phyloP scores from a whole-genome alignment of 2,329 filamentous ascomycete species.

The Pyrenochaeta sp. region DNA sequence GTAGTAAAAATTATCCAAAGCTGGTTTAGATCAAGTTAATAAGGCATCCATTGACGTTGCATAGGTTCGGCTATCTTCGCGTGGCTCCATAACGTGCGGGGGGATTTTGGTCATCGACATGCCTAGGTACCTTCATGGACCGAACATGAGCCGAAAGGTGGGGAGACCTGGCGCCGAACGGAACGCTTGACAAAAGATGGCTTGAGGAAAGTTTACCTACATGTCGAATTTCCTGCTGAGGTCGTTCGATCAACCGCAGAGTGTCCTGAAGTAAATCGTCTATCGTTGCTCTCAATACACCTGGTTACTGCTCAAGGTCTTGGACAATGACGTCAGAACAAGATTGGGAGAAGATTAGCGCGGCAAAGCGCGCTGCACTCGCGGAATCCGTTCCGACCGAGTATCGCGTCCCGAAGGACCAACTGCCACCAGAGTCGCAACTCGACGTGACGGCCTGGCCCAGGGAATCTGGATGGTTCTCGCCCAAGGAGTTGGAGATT shows the following conservation, averaged over 20 bases:
- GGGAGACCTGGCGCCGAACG: constrained; percentile 20
- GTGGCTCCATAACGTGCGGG: constrained; percentile 17
- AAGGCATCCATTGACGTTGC: neutral
- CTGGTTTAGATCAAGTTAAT: neutral
- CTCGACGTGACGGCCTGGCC: constrained; percentile 67
- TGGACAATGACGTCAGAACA: constrained; percentile 21
- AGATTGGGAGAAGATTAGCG: constrained; percentile 56
- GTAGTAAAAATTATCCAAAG: constrained; percentile 1
- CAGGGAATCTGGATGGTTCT: constrained; percentile 67
- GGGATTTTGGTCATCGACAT: neutral
- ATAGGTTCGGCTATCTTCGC: neutral
- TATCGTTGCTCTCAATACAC: neutral
- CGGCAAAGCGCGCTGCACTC: constrained; percentile 54
- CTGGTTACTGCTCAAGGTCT: neutral
- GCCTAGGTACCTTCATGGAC: constrained; percentile 10
- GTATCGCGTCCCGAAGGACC: constrained; percentile 63
- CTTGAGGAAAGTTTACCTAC: neutral
- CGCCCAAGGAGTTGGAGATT: constrained; percentile 59
- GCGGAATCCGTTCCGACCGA: constrained; percentile 64
- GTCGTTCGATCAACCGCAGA: neutral
- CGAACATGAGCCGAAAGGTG: constrained; percentile 28
- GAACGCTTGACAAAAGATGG: constrained; percentile 12
- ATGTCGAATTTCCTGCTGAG: no score
- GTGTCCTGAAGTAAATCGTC: neutral
- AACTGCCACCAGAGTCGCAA: constrained; percentile 64